Conservation (phyloP, 2,329 filamentous ascomycete species). For the Claviceps cyperi region DNA sequence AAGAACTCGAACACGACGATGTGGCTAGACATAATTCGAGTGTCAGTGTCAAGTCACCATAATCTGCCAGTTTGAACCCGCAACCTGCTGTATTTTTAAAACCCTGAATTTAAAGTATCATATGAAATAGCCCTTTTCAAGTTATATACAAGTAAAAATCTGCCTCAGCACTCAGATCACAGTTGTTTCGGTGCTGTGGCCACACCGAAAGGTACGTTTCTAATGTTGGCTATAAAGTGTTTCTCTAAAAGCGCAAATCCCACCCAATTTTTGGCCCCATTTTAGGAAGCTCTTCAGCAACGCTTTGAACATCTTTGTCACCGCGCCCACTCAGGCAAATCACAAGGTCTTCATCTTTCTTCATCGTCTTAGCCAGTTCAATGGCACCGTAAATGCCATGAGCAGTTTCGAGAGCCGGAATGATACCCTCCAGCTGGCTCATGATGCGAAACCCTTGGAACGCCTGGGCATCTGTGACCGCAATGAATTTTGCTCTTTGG, state of each 20-base stretch:
- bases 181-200: too few relatives aligned
- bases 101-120: neutral
- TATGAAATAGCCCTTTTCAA: neutral
- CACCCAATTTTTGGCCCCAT: slow-evolving; percentile 78
- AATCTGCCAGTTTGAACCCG: neutral
- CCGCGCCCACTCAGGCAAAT: slow-evolving; percentile 87
- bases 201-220: too few relatives aligned
- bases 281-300: slow-evolving; percentile 82
- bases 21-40: neutral
- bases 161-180: neutral
- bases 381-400: slow-evolving; percentile 86
- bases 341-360: slow-evolving; percentile 75
- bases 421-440: slow-evolving; percentile 85
- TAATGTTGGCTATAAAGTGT: neutral
- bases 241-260: slow-evolving; percentile 46
- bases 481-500: slow-evolving; percentile 72
- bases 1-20: slow-evolving; percentile 18
- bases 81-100: neutral
- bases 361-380: slow-evolving; percentile 84
- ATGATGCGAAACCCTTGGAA: slow-evolving; percentile 77
- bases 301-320: slow-evolving; percentile 97
- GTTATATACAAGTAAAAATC: neutral
- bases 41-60: neutral
- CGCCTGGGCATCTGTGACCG: slow-evolving; percentile 82
- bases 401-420: slow-evolving; percentile 84